Conservation (phyloP, 805 yeast genomes). For the Wickerhamiella brachini region DNA sequence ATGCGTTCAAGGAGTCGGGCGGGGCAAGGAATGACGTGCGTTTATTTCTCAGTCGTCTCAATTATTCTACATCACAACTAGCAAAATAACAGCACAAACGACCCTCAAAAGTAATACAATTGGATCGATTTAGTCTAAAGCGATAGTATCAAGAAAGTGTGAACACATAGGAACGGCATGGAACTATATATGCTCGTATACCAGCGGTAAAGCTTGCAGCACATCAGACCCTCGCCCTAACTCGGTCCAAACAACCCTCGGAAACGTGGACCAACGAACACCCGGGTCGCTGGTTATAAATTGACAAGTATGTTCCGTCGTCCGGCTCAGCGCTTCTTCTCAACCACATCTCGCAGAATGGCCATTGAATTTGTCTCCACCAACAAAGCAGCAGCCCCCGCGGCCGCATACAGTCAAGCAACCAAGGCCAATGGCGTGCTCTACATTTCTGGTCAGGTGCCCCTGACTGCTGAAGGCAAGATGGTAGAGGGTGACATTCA, state of each 20-base stretch:
- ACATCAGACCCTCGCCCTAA: background rate
- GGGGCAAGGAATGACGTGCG: too few species aligned
- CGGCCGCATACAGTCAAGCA: conserved; percentile 94
- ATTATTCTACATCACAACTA: too few species aligned
- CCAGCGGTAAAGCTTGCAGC: too few species aligned
- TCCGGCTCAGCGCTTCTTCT: background rate
- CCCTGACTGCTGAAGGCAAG: conserved; percentile 67
- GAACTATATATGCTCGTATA: too few species aligned
- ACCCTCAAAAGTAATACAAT: too few species aligned
- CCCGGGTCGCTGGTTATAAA: background rate
- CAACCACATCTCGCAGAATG: conserved; percentile 2
- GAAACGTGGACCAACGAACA: background rate
- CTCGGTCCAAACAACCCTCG: background rate
- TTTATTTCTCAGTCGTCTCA: too few species aligned
- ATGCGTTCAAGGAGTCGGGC: too few species aligned
- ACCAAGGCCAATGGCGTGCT: conserved; percentile 77
- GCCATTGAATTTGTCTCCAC: conserved; percentile 25
- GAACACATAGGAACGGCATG: too few species aligned
- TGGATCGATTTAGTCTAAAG: too few species aligned
- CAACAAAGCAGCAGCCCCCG: conserved; percentile 84
- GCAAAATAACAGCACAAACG: too few species aligned
- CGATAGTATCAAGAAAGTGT: too few species aligned
- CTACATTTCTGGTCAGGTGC: conserved; percentile 92
- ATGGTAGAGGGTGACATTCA: conserved; percentile 63
- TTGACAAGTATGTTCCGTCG: background rate